Base-by-base conservation (phyloP, 2,329 filamentous ascomycete genomes). In the Hypoxylon sp. region DNA sequence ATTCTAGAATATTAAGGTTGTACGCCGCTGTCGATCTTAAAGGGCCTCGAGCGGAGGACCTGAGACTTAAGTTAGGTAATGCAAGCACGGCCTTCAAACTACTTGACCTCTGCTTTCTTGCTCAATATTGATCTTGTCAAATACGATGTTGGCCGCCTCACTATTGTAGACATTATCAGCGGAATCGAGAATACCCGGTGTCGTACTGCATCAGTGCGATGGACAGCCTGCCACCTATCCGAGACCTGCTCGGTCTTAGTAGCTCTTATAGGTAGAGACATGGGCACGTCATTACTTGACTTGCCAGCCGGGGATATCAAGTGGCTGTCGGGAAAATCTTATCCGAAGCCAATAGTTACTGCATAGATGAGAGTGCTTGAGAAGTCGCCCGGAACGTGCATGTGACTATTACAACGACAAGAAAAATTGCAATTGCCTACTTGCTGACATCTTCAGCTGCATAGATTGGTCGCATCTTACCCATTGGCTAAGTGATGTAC, bases 1-100 rank as follows among this genome's bases (percentile, higher is more conserved):
- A 52, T 69, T 67, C 67, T 67, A 67, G 67, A 69, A 67, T 48
- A 59, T 57, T 48, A 55, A 32, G 48, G 25, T 19, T 23, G 17
- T 32, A 21, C 56, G 60, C 46, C 64, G 25, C 51, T 17, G 53
- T 34, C 53, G 49, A 64, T 53, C 57, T 43, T 7, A 3, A 45
- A 21, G 43, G 43, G n/a, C 9, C 14, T 58, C 32, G 21, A 41
- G 36, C 52, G 23, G 30, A 23, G 28, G 7, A 23, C 28, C 21
- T 30, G 30, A 38, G 28, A 52, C 30, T 10, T 43, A 9, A 23
- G 30, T 52, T 41, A 41, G 43, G 51, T 50, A 23, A 17, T 49
- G 30, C 38, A 41, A 41, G 14, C 5, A 6, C 6, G 9, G 30
- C 21, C 21, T 50, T 38, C 30, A 19, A 10, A 38, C 9, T 23